Conservation (phyloP, 129 eudicot genomes). For the Ambrosia trifida region DNA sequence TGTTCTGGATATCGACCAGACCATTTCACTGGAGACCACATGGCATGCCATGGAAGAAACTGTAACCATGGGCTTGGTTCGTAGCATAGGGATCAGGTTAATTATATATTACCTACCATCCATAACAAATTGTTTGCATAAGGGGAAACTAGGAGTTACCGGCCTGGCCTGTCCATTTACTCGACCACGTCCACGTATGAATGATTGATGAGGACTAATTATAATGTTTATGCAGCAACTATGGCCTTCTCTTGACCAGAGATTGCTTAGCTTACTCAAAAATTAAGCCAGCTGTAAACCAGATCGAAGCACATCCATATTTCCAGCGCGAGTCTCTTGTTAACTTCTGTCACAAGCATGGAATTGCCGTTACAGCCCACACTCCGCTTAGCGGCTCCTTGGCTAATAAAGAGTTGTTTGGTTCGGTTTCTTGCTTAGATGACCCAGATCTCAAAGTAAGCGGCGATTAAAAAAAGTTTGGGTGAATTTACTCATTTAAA, state of each 20-base stretch:
- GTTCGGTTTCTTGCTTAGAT: constrained; percentile 83
- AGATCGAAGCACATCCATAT: constrained; percentile 90
- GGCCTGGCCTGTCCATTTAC: too few species aligned
- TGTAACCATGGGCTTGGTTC: constrained; percentile 75
- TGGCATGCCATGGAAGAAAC: constrained; percentile 96
- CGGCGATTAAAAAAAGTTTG: too few species aligned
- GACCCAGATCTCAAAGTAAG: constrained; percentile 84
- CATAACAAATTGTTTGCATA: too few species aligned
- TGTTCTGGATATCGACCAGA: constrained; percentile 73
- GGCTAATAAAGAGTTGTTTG: constrained; percentile 86
- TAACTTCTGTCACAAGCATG: constrained; percentile 89
- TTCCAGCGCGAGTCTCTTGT: constrained; percentile 91
- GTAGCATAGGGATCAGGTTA: constrained; percentile 93
- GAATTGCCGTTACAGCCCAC: constrained; percentile 77
- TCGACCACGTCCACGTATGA: too few species aligned
- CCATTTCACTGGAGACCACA: constrained; percentile 78
- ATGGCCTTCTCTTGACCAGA: constrained; percentile 75
- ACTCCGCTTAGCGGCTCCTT: constrained; percentile 83
- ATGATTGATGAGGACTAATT: background rate
- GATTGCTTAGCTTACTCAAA: constrained; percentile 85
- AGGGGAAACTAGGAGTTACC: too few species aligned
- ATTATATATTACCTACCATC: background rate
- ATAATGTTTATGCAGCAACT: constrained; percentile 82
- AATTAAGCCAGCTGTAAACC: constrained; percentile 91
- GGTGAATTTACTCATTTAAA: too few species aligned